Percentiles rank a stretch among this genome's conserved stretches.
Conservation (phyloP, 2,329 filamentous ascomycete genomes). For the Colletotrichum sp. region DNA sequence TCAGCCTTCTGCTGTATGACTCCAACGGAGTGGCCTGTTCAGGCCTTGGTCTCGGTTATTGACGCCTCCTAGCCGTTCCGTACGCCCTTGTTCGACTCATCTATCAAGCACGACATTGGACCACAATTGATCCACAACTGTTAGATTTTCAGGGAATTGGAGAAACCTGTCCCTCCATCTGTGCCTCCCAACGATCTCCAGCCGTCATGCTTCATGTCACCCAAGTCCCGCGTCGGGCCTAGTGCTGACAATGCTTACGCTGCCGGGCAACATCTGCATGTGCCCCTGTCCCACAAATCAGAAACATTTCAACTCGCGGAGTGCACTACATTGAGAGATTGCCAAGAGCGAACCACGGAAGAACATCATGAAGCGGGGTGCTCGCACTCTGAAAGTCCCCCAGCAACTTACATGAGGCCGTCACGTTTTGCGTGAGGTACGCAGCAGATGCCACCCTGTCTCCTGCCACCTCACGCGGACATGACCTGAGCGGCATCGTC, state of each 20-base stretch:
- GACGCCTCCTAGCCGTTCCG: background rate
- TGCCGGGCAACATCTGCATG: constrained; percentile 6
- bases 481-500: background rate
- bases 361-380: background rate
- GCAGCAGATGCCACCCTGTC: constrained; percentile 1
- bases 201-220: background rate
- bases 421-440: background rate
- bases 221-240: constrained; percentile 2
- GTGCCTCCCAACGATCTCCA: background rate
- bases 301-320: background rate
- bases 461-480: background rate
- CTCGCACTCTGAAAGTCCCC: background rate
- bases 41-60: background rate
- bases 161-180: background rate
- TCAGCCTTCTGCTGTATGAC: background rate
- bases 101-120: background rate
- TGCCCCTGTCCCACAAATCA: background rate
- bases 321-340: background rate
- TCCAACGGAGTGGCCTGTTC: background rate
- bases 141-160: background rate
- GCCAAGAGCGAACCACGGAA: background rate
- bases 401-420: background rate
- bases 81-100: background rate
- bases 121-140: background rate
- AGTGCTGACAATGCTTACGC: constrained; percentile 17